Base-by-base conservation (phyloP, 257 asterid genomes). In the Osmanthus fragrans region DNA sequence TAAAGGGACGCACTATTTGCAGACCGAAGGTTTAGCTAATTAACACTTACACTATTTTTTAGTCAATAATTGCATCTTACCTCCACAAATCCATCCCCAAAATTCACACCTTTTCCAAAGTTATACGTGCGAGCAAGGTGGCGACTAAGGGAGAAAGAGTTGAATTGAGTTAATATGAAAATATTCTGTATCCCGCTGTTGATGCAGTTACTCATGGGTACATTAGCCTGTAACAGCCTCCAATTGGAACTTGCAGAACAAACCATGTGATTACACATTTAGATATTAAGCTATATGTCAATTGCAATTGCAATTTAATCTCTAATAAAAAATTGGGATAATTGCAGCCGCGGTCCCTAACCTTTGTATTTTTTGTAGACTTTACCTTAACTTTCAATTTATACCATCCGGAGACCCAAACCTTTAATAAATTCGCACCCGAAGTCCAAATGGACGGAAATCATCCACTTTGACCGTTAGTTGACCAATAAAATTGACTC, bases 161-260 rank as follows among this genome's bases (percentile, higher is more conserved):
- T 96, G 86, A 87, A 96, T 87, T 96, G 99, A 47, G 98, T 96
- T n/a, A 96, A 77, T n/a, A 93, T 89, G 87, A 93, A 96, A 67
- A 93, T 93, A 84, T 92, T 96, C 58, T 91, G 77, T 71, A 93
- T 90, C 82, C 98, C 98, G 72, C 99, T 93, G 85, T 96, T 96
- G 80, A 96, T 93, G 89, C 98, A 96, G 89, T 93, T 96, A 80
- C 97, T 93, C 98, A 96, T 92, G 0, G 98, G 98, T 13, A 93
- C 95, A 96, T 96, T 7, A 96, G 90, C 87, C 98, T 84, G 74
- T 93, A 96, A 79, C 97, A 92, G 42, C 99, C 99, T 58, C 99
- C 98, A 73, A 93, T 88, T 0, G 98, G 98, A 42, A 96, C 98
- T 98, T 93, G 89, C 77, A 72, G 33, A 79, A 74, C 37, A 23